phyloP scores from a whole-genome alignment of 2,329 filamentous ascomycete genomes.

The Penicillium olsonii region DNA sequence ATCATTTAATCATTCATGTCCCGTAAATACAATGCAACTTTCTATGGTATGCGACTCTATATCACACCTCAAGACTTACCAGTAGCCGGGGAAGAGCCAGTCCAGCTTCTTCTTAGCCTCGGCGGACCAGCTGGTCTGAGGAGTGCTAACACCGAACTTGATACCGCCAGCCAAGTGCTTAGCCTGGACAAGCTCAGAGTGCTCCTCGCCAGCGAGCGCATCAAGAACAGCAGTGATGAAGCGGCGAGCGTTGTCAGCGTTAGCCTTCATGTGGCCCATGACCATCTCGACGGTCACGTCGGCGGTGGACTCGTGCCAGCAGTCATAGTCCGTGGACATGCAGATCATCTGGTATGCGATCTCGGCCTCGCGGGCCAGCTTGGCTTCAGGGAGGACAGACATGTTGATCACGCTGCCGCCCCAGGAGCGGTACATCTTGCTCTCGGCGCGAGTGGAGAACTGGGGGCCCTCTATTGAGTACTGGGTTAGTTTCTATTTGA shows the following conservation, averaged over 20 bases:
- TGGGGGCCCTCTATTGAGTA: conserved; percentile 78
- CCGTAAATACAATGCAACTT: conserved; percentile 6
- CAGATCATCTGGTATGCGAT: conserved; percentile 98
- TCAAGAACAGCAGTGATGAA: conserved; percentile 87
- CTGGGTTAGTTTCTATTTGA: neutral
- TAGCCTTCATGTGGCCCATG: conserved; percentile 93
- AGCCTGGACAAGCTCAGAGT: conserved; percentile 72
- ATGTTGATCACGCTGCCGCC: conserved; percentile 97
- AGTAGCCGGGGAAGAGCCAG: conserved; percentile 87
- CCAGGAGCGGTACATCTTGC: conserved; percentile 91
- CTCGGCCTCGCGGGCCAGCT: conserved; percentile 94
- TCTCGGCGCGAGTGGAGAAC: conserved; percentile 95
- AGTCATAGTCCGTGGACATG: conserved; percentile 99
- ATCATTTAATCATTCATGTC: neutral
- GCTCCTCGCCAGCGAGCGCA: conserved; percentile 75
- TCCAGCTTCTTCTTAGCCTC: conserved; percentile 78
- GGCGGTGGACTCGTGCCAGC: conserved; percentile 81
- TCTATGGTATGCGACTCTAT: neutral
- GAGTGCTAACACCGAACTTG: conserved; percentile 83
- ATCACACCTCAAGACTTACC: conserved; percentile 27
- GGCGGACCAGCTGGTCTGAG: conserved; percentile 69
- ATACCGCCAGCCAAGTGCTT: conserved; percentile 78
- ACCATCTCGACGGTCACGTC: conserved; percentile 95
- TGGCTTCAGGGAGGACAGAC: conserved; percentile 91
- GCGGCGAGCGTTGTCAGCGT: conserved; percentile 80